Base-by-base conservation (phyloP, 306 rosid genomes). In the Citrullus mucosospermus region DNA sequence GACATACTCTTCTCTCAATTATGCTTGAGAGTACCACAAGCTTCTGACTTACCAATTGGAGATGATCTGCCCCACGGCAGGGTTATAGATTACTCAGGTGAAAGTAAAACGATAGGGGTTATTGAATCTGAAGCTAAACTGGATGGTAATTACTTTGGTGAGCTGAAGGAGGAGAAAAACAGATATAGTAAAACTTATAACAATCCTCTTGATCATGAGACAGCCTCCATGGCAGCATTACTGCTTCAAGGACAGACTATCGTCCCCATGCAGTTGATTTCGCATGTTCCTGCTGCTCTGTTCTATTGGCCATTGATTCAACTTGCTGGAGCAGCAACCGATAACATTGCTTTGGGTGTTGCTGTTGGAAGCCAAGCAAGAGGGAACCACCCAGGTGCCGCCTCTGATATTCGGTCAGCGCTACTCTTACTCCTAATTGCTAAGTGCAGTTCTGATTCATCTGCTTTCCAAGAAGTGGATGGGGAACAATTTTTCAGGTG, bases 321-420 rank as follows among this genome's bases (percentile, higher is more conserved):
- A 84, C 97, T 96, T 82, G 99, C 97, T 39, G 93, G 98, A 68
- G 99, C 98, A 78, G 97, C 97, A 78, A 91, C 99, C 22, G 99
- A 96, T 80, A 91, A 93, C 78, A 89, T 96, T 79, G 91, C 99
- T 15, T 77, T 96, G 81, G 99, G 99, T 81, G 89, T 96, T 81
- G 92, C 99, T 32, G 99, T 96, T 79, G 99, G 98, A 86, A 96
- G 99, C 89, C 89, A 96, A 88, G 99, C 97, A 82, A 91, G 97
- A 86, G 99, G 96, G 81, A 96, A 88, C 88, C 88, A 92, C 75
- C 98, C 98, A 20, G 99, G 99, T 79, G 91, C 98, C 12, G 90
- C 96, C 20, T 96, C 99, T 12, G 99, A 96, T 86, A 96, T 96
- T 73, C 93, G 99, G 54, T 92, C 99, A 70, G 82, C 92, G 73